Evolutionary conservation across 2,329 filamentous ascomycete species (phyloP).

Genomic region (Curvularia spicifera): DNA sequence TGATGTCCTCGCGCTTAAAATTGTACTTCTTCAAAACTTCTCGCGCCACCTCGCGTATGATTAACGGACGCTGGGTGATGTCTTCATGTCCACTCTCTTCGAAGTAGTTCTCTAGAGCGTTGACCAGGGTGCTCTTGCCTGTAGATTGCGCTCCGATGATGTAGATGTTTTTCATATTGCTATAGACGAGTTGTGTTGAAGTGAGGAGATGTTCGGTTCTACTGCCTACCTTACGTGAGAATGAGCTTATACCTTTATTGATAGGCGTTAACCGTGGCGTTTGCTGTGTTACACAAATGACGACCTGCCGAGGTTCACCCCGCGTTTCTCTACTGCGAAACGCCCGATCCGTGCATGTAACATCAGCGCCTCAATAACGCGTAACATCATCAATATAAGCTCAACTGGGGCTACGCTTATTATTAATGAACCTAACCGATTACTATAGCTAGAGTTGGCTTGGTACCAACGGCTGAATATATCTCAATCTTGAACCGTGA

Average conservation of each 20-base stretch:
- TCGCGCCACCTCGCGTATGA: slow-evolving; percentile 52
- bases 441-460: background rate
- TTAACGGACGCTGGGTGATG: background rate
- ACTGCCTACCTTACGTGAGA: background rate
- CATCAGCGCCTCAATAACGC: background rate
- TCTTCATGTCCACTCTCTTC: background rate
- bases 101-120: slow-evolving; percentile 40
- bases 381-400: background rate
- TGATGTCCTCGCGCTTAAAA: slow-evolving; percentile 49
- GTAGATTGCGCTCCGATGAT: slow-evolving; percentile 56
- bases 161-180: slow-evolving; percentile 39
- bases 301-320: background rate
- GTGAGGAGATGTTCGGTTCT: background rate
- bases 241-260: background rate
- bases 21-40: slow-evolving; percentile 42
- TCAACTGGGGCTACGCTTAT: background rate
- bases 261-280: background rate
- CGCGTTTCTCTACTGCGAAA: background rate
- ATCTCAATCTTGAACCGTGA: background rate
- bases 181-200: background rate
- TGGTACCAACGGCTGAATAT: background rate
- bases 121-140: slow-evolving; percentile 55
- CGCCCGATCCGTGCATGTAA: background rate
- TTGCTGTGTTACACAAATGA: background rate
- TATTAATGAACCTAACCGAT: background rate